A percentile compares a stretch with the other conserved stretches of the same genome.
These are phyloP conservation scores for Pachyrhizus erosus DNA, from an alignment of 306 rosid genomes.

Conservation along the genomic window DNA sequence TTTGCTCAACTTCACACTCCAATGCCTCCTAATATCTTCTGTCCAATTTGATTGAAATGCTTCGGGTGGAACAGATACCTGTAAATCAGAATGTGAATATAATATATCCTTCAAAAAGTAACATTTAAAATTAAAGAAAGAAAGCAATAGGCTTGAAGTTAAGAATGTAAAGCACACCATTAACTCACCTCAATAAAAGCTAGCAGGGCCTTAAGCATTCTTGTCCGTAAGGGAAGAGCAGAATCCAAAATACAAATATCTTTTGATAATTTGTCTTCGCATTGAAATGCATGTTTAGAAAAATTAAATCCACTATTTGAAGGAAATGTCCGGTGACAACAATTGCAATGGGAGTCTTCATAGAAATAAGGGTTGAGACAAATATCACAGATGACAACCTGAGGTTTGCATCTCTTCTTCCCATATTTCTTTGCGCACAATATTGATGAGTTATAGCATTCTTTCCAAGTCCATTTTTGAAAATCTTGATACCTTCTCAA, in stretches of 20 bases:
- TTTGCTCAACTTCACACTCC: conserved; percentile 76
- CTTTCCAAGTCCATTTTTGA: conserved; percentile 91
- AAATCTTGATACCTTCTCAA: conserved; percentile 86
- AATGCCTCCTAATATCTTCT: conserved; percentile 62
- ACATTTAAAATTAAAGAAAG: conserved; percentile 10
- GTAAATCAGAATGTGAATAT: conserved; percentile 40
- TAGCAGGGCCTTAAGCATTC: conserved; percentile 75
- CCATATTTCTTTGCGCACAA: conserved; percentile 73
- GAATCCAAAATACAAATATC: conserved; percentile 58
- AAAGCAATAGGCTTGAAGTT: not conserved
- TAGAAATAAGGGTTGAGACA: conserved; percentile 68
- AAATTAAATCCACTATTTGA: conserved; percentile 54
- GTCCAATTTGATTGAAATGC: conserved; percentile 82
- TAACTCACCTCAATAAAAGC: conserved; percentile 80
- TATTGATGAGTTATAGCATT: conserved; percentile 65
- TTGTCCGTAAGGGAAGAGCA: conserved; percentile 75
- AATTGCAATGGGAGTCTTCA: conserved; percentile 81
- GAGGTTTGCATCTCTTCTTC: conserved; percentile 70
- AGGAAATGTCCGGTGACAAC: conserved; percentile 74
- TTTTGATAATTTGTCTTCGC: conserved; percentile 57
- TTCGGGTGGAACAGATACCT: conserved; percentile 80
- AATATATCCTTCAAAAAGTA: not conserved
- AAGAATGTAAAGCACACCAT: conserved; percentile 22
- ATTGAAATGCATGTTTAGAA: conserved; percentile 68
- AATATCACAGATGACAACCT: conserved; percentile 69